Evolutionary conservation across 306 rosid genomes (phyloP), one percentile per base, ranked within the genome.

Genomic region (Lupinus albus): DNA sequence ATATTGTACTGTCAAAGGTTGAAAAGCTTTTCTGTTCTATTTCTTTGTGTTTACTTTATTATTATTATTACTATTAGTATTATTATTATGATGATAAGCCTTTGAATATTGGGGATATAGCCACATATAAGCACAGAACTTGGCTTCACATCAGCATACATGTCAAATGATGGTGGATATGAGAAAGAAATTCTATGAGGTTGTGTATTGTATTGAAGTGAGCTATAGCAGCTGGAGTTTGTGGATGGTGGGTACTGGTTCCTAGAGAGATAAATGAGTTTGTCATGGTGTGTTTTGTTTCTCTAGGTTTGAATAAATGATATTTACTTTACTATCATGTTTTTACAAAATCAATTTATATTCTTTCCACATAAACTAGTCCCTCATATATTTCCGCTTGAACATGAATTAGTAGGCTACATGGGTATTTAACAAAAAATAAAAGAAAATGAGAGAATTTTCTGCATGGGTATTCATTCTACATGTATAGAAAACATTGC

Each of bases 241-340:
- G 60, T 69, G 70, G 49, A 56, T 30, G 39, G 35, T 64, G 67
- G 67, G 2, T 25, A 2, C 28, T 25, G 67, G 67, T 25, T 25
- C 28, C 28, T 25, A 25, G 28, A 25, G 28, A 60, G 70, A 35
- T 36, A 75, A 17, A 58, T 75, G 81, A 73, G 77, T 81, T 76
- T 77, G 85, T 82, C 50, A 75, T 87, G 81, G 76, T 75, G 81
- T 75, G 92, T 82, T 57, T 70, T 72, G 82, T 83, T 68, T 72
- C 51, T 80, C 68, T 76, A 74, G 80, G 33, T 81, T 76, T 84
- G 28, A 89, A 84, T 89, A 81, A 78, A 80, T 32, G 0, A 61
- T 55, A 64, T 67, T 71, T 48, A 21, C 57, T 70, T 54, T 61
- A 21, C 45, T 44, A 7, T 69, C 41, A 49, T 50, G 20, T 9